Conservation (phyloP, 352 stramenopile species). For the Pythium sp. region DNA sequence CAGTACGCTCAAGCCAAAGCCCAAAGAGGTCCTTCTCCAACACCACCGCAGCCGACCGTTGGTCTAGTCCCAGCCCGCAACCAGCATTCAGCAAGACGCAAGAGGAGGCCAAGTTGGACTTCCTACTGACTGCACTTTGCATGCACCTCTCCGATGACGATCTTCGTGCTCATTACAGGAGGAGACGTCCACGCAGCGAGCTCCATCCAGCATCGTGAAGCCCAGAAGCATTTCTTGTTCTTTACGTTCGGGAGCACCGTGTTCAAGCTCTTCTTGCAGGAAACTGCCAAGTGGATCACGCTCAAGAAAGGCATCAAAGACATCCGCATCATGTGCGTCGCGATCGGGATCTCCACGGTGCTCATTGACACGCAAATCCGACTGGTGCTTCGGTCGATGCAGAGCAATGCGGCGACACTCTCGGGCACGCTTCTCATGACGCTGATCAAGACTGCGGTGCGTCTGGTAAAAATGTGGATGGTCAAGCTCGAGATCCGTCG, state of each 20-base stretch:
- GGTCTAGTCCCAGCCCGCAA: background rate
- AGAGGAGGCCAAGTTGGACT: background rate
- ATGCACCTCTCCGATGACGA: background rate
- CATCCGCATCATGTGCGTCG: constrained; percentile 39
- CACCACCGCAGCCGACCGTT: background rate
- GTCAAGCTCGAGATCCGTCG: background rate
- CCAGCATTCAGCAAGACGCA: background rate
- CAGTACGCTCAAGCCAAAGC: background rate
- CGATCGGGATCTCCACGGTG: constrained; percentile 22
- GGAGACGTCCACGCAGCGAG: background rate
- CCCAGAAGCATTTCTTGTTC: background rate
- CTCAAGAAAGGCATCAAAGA: constrained; percentile 26
- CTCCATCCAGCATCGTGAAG: background rate
- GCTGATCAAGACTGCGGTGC: background rate
- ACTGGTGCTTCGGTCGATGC: constrained; percentile 4
- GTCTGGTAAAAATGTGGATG: background rate
- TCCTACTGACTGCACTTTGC: background rate
- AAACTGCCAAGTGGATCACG: constrained; percentile 25
- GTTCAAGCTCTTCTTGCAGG: constrained; percentile 37
- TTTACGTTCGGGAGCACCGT: constrained; percentile 24
- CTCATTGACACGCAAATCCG: constrained; percentile 25
- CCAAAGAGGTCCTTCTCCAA: background rate
- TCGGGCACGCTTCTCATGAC: background rate
- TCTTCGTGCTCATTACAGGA: background rate
- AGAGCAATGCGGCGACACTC: background rate